Conservation (phyloP, 1,284 basidiomycete genomes). For the Microbotryomycetes sp. region DNA sequence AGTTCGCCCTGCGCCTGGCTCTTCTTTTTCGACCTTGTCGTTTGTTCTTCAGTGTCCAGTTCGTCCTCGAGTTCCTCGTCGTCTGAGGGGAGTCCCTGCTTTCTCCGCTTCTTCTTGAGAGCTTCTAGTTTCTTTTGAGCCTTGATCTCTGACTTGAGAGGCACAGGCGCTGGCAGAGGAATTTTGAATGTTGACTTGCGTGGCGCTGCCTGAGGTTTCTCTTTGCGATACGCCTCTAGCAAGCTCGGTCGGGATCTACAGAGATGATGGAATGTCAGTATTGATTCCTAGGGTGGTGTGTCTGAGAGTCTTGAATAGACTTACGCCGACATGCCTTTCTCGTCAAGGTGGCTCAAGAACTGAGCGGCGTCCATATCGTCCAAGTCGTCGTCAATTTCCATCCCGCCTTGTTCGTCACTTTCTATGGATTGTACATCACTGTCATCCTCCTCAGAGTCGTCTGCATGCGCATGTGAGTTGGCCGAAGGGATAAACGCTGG, state of each 20-base stretch:
- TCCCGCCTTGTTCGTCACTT: conserved; percentile 10
- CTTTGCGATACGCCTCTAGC: conserved; percentile 23
- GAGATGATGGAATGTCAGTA: background rate
- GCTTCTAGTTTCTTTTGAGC: conserved; percentile 24
- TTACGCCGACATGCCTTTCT: conserved; percentile 30
- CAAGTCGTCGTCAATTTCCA: conserved; percentile 26
- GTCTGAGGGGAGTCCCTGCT: conserved; percentile 2
- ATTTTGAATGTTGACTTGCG: conserved; percentile 8
- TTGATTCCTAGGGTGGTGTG: background rate
- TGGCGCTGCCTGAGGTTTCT: conserved; percentile 10
- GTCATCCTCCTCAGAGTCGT: background rate
- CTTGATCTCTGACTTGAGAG: conserved; percentile 28
- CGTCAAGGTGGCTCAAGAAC: conserved; percentile 25
- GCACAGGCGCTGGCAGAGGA: conserved; percentile 15
- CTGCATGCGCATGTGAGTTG: background rate
- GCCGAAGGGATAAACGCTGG: conserved; percentile 14
- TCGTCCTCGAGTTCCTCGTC: conserved; percentile 42
- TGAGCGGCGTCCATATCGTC: conserved; percentile 14
- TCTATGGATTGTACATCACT: background rate
- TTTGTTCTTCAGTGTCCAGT: conserved; percentile 55
- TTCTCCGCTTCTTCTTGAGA: conserved; percentile 20
- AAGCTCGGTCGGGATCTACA: conserved; percentile 26
- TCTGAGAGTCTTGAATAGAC: no score
- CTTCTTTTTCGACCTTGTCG: conserved; percentile 55
- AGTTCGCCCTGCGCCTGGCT: conserved; percentile 39